Percentiles rank a stretch among this genome's conserved stretches.
Evolutionary conservation across 179 eudicot species (phyloP).

Genomic region (Gypsophila paniculata): DNA sequence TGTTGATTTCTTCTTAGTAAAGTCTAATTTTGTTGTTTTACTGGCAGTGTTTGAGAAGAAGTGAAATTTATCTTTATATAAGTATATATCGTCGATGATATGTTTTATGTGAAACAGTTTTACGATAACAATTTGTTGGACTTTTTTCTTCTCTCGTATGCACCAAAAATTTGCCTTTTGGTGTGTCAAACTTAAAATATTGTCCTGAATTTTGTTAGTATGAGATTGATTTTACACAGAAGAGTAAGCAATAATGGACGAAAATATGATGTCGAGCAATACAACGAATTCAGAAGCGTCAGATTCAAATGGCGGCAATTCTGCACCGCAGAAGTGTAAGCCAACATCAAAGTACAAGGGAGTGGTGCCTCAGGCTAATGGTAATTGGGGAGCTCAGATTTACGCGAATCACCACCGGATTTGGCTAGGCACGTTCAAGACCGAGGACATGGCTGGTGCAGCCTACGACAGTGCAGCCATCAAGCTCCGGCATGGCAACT

Average conservation of each 20-base stretch:
- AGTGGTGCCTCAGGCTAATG: constrained; percentile 45
- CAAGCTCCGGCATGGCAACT: constrained; percentile 26
- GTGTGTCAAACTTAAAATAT: too few species aligned
- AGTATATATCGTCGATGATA: not conserved
- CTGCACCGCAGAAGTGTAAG: constrained; percentile 12
- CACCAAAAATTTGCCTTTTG: not conserved
- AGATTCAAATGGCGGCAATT: constrained; percentile 26
- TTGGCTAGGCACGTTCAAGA: constrained; percentile 61
- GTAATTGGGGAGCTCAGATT: constrained; percentile 56
- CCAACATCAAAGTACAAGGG: constrained; percentile 36
- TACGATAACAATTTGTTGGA: not conserved
- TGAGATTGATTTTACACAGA: not conserved
- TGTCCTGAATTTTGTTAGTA: not conserved
- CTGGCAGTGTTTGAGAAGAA: not conserved
- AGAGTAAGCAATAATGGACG: constrained; percentile 17
- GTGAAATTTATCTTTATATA: not conserved
- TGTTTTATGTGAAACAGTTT: not conserved
- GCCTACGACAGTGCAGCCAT: constrained; percentile 58
- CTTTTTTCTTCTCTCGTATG: not conserved
- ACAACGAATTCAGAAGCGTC: constrained; percentile 19
- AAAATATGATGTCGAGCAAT: constrained; percentile 16
- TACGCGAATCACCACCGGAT: constrained; percentile 46
- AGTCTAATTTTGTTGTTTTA: not conserved
- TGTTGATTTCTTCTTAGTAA: not conserved
- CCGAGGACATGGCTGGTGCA: constrained; percentile 43